These are phyloP conservation scores for Curvularia hawaiiensis DNA, from an alignment of 2,329 filamentous ascomycete genomes.

Conservation along the genomic window DNA sequence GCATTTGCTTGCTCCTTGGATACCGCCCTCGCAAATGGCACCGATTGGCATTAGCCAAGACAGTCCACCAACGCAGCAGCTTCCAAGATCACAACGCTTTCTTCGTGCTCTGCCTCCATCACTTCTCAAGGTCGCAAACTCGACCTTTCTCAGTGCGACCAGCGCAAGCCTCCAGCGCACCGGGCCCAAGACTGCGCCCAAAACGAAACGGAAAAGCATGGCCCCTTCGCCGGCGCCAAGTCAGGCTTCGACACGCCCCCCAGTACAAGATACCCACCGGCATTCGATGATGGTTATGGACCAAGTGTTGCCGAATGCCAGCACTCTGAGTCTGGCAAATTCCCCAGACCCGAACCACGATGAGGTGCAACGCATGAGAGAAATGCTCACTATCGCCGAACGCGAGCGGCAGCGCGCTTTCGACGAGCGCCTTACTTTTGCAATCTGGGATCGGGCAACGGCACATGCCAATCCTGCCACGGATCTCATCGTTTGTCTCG, in stretches of 20 bases:
- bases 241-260: conserved; percentile 19
- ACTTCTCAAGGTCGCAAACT: conserved; percentile 91
- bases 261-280: conserved; percentile 45
- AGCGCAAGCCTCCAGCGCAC: conserved; percentile 73
- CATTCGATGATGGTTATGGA: conserved; percentile 58
- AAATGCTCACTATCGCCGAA: conserved; percentile 67
- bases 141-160: conserved; percentile 91
- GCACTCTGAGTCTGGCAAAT: conserved; percentile 38
- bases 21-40: conserved; percentile 72
- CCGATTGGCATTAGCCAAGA: conserved; percentile 67
- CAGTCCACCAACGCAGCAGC: conserved; percentile 78
- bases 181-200: conserved; percentile 59
- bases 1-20: conserved; percentile 94
- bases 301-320: conserved; percentile 50
- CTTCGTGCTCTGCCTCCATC: conserved; percentile 88
- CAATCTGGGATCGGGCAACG: conserved; percentile 93
- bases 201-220: conserved; percentile 40
- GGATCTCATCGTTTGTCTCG: conserved; percentile 89
- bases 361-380: conserved; percentile 41
- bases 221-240: conserved; percentile 24
- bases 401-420: conserved; percentile 76
- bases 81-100: conserved; percentile 90
- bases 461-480: conserved; percentile 91
- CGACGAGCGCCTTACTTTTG: conserved; percentile 84
- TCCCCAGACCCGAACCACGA: conserved; percentile 41